Percentiles rank a stretch among this genome's conserved stretches.
phyloP scores from a whole-genome alignment of 371 early-diverging fungal species.

The Mucor ambiguus region DNA sequence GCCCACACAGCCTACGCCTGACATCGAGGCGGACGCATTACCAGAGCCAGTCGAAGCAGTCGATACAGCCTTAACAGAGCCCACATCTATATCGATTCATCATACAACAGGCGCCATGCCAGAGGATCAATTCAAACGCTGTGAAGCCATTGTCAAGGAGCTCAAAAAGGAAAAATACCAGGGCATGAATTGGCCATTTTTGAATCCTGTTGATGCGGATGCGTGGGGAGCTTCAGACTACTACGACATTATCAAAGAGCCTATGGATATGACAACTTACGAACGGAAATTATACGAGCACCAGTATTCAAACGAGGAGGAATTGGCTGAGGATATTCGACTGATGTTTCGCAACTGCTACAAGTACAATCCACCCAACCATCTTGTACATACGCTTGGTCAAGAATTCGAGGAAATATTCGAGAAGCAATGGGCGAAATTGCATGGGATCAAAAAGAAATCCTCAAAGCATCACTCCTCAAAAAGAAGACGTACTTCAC shows the following conservation, averaged over 20 bases:
- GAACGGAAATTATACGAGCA: slow-evolving; percentile 68
- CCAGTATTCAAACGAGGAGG: slow-evolving; percentile 46
- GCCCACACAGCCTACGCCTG: neutral
- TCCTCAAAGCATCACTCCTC: neutral
- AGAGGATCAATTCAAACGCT: slow-evolving; percentile 69
- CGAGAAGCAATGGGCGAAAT: slow-evolving; percentile 72
- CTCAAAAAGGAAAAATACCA: slow-evolving; percentile 35
- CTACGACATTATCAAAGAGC: slow-evolving; percentile 84
- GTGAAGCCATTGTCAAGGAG: slow-evolving; percentile 51
- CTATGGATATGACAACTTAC: slow-evolving; percentile 97
- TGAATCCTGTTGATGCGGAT: slow-evolving; percentile 89
- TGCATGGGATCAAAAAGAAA: slow-evolving; percentile 20
- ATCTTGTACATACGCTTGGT: slow-evolving; percentile 68
- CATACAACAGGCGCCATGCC: slow-evolving; percentile 27
- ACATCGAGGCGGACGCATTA: neutral
- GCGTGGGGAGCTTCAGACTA: slow-evolving; percentile 90
- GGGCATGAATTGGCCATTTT: slow-evolving; percentile 57
- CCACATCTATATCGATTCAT: neutral
- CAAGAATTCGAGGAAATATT: slow-evolving; percentile 54
- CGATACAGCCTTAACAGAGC: too few relatives aligned
- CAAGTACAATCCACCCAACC: slow-evolving; percentile 84
- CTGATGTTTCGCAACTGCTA: slow-evolving; percentile 89
- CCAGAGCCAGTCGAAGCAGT: neutral
- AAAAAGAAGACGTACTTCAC: slow-evolving; percentile 11
- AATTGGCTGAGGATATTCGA: slow-evolving; percentile 61